Conservation (phyloP, 352 stramenopile species). For the Phytopythium oedochilum region DNA sequence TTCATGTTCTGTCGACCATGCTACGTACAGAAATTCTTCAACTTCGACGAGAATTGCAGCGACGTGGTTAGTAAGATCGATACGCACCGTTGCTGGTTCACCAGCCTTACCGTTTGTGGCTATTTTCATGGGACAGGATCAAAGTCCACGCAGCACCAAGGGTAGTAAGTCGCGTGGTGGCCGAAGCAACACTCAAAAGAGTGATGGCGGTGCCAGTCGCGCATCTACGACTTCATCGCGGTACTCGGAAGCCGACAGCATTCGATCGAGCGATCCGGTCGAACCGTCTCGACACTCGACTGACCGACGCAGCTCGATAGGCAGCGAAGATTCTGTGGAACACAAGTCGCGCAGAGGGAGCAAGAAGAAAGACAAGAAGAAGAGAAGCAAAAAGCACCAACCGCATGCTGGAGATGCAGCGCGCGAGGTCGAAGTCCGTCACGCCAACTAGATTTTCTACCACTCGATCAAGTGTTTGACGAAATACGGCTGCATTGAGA, state of each 20-base stretch:
- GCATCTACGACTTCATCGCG: constrained; percentile 13
- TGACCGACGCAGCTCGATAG: neutral
- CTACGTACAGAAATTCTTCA: constrained; percentile 37
- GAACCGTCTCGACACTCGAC: neutral
- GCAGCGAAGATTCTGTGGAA: constrained; percentile 8
- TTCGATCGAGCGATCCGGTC: neutral
- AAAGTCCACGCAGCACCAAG: constrained; percentile 24
- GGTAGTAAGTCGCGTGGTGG: constrained; percentile 13
- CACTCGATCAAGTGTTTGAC: neutral
- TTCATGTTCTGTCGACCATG: neutral
- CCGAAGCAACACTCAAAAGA: constrained; percentile 6
- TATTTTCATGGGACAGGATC: constrained; percentile 10
- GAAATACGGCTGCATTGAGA: neutral
- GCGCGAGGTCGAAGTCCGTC: neutral
- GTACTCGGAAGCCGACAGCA: constrained; percentile 1
- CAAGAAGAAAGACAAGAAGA: constrained; percentile 18
- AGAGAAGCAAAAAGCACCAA: neutral
- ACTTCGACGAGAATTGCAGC: constrained; percentile 60
- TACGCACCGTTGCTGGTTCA: no score
- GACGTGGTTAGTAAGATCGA: constrained; percentile 51
- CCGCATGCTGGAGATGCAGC: neutral
- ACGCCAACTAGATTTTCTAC: neutral
- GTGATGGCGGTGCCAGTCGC: constrained; percentile 11
- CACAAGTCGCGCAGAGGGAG: constrained; percentile 11
- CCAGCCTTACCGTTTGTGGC: no score